Evolutionary conservation across 2,329 filamentous ascomycete genomes (phyloP), one percentile per base, ranked within the genome.

Genomic region (Alternaria infectoria): DNA sequence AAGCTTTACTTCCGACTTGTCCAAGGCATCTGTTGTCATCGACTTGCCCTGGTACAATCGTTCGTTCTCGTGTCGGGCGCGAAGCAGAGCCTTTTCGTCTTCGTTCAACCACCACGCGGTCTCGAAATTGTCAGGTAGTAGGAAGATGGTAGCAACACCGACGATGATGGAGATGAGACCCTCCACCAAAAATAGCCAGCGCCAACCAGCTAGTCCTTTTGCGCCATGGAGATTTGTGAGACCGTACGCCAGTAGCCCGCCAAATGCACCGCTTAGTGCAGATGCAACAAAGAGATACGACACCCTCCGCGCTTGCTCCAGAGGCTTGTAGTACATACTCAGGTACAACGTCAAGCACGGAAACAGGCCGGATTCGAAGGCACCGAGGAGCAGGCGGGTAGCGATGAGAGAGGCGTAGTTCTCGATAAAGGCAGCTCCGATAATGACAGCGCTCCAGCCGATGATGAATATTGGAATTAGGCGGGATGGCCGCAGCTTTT

Each of bases 1-100:
- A 86, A 96, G 54, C 89, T 91, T 71, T 92, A 97, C 76, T 95
- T 93, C 81, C 93, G 91, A 66, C 91, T 94, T 74, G 92, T 97
- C 49, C 95, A 98, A 80, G 88, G 94, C 73, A 89, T 98, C 64
- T 95, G 97, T 73, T 90, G 91, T 61, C 87, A 90, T 67, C 89
- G 91, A 72, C 32, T 72, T 26, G 79, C 80, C 67, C 78, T 82
- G 74, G 85, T 82, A 73, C 86, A 69, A 54, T n/a, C 62, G 60
- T 13, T 62, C 84, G 32, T 82, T 76, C n/a, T 78, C 77, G 2
- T 87, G 80, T 3, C 86, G 81, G 67, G 85, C 83, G 3, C 78
- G 76, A 3, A 86, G 85, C 58, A 87, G 85, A 62, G 77, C 77
- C 40, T 81, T 81, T 77, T 88, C 82, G n/a, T 84, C 79, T 8